A percentile compares a stretch with the other conserved stretches of the same genome.
Evolutionary conservation across 1,284 basidiomycete species (phyloP).

Genomic region (Gymnopus androsaceus): DNA sequence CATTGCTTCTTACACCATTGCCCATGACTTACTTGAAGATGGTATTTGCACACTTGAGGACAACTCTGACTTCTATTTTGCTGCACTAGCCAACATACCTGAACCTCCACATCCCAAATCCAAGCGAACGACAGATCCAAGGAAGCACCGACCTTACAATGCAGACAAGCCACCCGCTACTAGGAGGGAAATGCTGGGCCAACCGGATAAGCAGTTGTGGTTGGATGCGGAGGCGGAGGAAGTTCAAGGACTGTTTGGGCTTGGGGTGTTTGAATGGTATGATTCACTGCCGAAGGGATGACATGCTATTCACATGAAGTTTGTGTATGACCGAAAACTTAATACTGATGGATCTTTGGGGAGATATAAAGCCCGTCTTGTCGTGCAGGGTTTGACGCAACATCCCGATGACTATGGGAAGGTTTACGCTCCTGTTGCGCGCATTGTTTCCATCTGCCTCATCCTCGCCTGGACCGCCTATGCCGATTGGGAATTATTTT

Average conservation of each 20-base stretch:
- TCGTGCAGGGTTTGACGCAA: conserved; percentile 38
- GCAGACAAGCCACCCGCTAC: background rate
- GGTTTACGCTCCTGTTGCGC: conserved; percentile 37
- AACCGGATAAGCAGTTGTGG: background rate
- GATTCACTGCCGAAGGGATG: background rate
- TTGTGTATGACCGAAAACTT: conserved; percentile 32
- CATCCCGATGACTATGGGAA: conserved; percentile 31
- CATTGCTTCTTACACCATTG: background rate
- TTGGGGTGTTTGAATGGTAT: background rate
- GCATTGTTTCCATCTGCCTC: conserved; percentile 30
- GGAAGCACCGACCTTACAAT: no score
- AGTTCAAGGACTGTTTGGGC: background rate
- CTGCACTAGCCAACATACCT: background rate
- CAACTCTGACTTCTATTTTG: background rate
- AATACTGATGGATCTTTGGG: conserved; percentile 28
- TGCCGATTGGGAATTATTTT: no score
- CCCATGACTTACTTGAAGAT: background rate
- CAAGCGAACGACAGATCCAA: background rate
- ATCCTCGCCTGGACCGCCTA: conserved; percentile 32
- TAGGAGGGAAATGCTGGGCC: background rate
- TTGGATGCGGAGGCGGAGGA: background rate
- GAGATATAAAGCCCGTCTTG: conserved; percentile 33
- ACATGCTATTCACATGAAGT: conserved; percentile 11
- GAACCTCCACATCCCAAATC: background rate
- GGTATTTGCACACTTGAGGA: background rate